These are phyloP conservation scores for Kuraishia ogatae DNA, from an alignment of 805 yeast species.

Conservation along the genomic window DNA sequence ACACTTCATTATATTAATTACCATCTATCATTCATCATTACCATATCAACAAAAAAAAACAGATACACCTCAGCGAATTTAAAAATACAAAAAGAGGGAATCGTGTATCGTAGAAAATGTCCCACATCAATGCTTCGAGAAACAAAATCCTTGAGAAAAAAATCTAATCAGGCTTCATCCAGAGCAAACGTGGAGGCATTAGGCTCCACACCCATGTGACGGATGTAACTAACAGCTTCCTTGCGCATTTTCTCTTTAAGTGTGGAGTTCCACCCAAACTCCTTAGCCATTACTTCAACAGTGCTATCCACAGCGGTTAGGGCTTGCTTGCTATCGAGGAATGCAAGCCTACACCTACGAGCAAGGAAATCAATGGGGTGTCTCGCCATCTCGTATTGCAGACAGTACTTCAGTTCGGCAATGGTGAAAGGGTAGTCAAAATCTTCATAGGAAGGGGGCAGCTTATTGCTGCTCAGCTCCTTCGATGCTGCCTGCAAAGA, in stretches of 20 bases:
- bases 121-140: conserved; percentile 1
- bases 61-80: neutral
- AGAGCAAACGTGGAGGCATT: conserved; percentile 14
- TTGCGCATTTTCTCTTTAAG: conserved; percentile 44
- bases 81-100: neutral
- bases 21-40: neutral
- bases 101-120: neutral
- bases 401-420: conserved; percentile 81
- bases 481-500: conserved; percentile 39
- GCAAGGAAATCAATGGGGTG: conserved; percentile 87
- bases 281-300: conserved; percentile 75
- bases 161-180: neutral
- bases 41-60: neutral
- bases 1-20: no score
- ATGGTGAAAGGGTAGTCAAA: conserved; percentile 82
- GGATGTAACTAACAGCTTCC: conserved; percentile 49
- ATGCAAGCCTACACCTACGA: conserved; percentile 89
- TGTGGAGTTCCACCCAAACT: conserved; percentile 61
- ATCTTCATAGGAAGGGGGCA: conserved; percentile 28
- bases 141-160: conserved; percentile 3
- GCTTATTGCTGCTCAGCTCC: conserved; percentile 12
- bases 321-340: conserved; percentile 82
- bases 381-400: conserved; percentile 76
- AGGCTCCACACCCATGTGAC: conserved; percentile 45
- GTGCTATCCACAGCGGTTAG: conserved; percentile 74